Percentiles rank a stretch among this genome's conserved stretches.
These are phyloP conservation scores for Kuraishia ogatae DNA, from an alignment of 805 yeast genomes.

Conservation along the genomic window DNA sequence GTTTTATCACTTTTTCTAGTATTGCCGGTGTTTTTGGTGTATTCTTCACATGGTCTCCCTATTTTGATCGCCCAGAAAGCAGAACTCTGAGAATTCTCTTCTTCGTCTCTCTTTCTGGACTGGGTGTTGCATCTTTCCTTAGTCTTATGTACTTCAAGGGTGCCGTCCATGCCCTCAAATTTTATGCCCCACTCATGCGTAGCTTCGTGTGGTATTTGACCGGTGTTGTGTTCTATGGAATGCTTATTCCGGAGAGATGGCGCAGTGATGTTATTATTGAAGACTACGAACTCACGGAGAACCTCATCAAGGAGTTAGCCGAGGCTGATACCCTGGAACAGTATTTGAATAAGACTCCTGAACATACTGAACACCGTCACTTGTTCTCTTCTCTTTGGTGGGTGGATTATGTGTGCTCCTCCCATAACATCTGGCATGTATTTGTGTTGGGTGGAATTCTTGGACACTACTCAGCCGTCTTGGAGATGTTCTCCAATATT, in stretches of 20 bases:
- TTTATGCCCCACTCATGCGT: conserved; percentile 63
- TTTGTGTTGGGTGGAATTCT: conserved; percentile 84
- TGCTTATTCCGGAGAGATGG: conserved; percentile 84
- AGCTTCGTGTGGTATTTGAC: conserved; percentile 65
- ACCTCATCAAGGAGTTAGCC: conserved; percentile 20
- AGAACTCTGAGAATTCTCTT: conserved; percentile 73
- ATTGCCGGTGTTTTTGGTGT: conserved; percentile 67
- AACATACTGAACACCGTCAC: conserved; percentile 18
- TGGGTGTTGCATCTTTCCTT: conserved; percentile 63
- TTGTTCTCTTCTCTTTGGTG: conserved; percentile 65
- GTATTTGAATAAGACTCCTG: conserved; percentile 35
- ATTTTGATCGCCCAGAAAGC: conserved; percentile 81
- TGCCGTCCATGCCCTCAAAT: conserved; percentile 34
- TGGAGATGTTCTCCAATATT: conserved; percentile 50
- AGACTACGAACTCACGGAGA: conserved; percentile 25
- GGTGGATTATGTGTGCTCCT: conserved; percentile 67
- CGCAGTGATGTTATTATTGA: conserved; percentile 59
- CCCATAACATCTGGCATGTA: conserved; percentile 93
- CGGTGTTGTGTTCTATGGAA: conserved; percentile 85
- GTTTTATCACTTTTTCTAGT: conserved; percentile 53
- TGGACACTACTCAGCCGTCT: conserved; percentile 77
- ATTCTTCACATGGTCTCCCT: conserved; percentile 83
- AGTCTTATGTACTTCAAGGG: conserved; percentile 52
- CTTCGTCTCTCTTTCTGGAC: conserved; percentile 65
- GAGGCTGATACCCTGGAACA: conserved; percentile 15